These are phyloP conservation scores for Nicotiana tabacum DNA, from an alignment of 257 asterid genomes.

Conservation along the genomic window DNA sequence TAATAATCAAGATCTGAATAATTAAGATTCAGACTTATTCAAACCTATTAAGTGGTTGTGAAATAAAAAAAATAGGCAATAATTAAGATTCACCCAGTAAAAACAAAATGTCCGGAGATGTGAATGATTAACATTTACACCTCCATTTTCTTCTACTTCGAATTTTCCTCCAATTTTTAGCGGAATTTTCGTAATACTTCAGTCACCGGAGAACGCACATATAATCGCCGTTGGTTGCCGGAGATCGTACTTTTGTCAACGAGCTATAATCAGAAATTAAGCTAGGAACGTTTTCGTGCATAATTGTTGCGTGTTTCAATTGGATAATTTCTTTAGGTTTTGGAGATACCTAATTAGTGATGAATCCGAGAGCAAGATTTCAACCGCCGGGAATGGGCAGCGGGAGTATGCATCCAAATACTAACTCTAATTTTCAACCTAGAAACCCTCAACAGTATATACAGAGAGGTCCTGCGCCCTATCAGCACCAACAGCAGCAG, in stretches of 20 bases:
- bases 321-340: constrained; percentile 18
- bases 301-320: constrained; percentile 16
- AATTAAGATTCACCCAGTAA: too few relatives aligned
- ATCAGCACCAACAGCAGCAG: constrained; percentile 44
- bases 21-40: too few relatives aligned
- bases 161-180: not conserved
- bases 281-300: constrained; percentile 10
- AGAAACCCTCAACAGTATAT: constrained; percentile 67
- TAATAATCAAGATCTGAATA: too few relatives aligned
- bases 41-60: too few relatives aligned
- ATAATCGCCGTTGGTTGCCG: too few relatives aligned
- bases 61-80: too few relatives aligned
- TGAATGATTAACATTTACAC: too few relatives aligned
- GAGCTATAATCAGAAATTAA: not conserved
- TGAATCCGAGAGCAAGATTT: constrained; percentile 76
- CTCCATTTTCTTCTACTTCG: not conserved
- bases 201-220: not conserved
- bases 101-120: too few relatives aligned
- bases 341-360: constrained; percentile 22
- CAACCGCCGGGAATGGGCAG: constrained; percentile 89
- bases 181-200: not conserved
- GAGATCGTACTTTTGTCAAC: not conserved
- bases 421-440: constrained; percentile 53
- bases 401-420: constrained; percentile 51
- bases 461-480: constrained; percentile 53